Conservation (phyloP, 1,139 yeast genomes). For the Yamadazyma oceani region DNA sequence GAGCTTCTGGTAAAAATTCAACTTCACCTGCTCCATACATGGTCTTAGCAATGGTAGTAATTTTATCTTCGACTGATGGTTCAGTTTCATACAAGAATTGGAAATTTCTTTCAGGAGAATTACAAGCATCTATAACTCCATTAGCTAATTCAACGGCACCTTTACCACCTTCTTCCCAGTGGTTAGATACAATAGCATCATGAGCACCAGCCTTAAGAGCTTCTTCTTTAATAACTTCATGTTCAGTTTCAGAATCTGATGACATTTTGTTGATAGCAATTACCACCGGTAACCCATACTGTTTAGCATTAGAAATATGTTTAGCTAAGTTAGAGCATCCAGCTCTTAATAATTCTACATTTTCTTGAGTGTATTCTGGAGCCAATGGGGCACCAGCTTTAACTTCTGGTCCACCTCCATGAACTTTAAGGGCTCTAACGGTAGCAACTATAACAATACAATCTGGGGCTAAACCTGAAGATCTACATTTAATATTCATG, state of each 20-base stretch:
- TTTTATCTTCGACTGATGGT: conserved; percentile 77
- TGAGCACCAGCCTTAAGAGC: conserved; percentile 91
- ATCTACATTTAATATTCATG: conserved; percentile 93
- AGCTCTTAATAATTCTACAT: conserved; percentile 73
- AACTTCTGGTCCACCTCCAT: conserved; percentile 98
- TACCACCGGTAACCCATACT: conserved; percentile 89
- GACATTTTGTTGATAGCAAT: conserved; percentile 95
- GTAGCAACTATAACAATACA: conserved; percentile 96
- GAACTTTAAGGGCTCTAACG: conserved; percentile 93
- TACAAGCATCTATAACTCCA: conserved; percentile 78
- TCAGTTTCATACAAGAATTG: conserved; percentile 73
- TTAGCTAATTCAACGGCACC: conserved; percentile 90
- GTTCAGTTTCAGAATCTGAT: conserved; percentile 81
- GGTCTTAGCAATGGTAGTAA: conserved; percentile 75
- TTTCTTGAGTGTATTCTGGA: conserved; percentile 80
- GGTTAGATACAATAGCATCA: conserved; percentile 92
- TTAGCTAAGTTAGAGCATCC: conserved; percentile 92
- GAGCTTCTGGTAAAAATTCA: conserved; percentile 84
- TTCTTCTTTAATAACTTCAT: conserved; percentile 78
- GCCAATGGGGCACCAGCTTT: conserved; percentile 94
- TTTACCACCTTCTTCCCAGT: conserved; percentile 97
- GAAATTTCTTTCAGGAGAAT: conserved; percentile 52
- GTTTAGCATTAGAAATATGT: conserved; percentile 84
- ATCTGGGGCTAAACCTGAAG: conserved; percentile 89
- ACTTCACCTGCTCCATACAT: conserved; percentile 96